These are phyloP conservation scores for Colletotrichum cuscutae DNA, from an alignment of 2,329 filamentous ascomycete genomes.

Conservation along the genomic window DNA sequence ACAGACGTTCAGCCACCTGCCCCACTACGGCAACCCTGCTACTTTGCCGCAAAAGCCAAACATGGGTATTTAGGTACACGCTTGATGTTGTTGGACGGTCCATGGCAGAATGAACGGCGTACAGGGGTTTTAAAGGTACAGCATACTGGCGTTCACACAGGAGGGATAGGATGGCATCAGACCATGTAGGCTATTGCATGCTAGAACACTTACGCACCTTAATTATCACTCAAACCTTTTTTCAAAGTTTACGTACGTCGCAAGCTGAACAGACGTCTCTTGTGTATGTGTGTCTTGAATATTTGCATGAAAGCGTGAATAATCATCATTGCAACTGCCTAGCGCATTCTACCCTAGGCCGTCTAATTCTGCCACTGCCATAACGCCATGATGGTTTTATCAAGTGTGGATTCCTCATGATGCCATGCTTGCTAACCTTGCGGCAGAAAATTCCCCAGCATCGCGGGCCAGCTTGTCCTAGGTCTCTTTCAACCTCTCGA, in stretches of 20 bases:
- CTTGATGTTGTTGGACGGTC: conserved; percentile 25
- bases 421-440: conserved; percentile 35
- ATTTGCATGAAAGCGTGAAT: conserved; percentile 35
- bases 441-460: conserved; percentile 30
- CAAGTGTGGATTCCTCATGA: conserved; percentile 34
- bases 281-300: neutral
- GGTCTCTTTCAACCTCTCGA: conserved; percentile 13
- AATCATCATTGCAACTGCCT: conserved; percentile 35
- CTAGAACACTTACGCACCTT: conserved; percentile 34
- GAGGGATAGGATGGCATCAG: conserved; percentile 32
- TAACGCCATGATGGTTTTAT: conserved; percentile 37
- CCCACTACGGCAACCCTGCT: conserved; percentile 69
- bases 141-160: conserved; percentile 33
- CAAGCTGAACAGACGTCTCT: neutral
- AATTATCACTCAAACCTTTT: conserved; percentile 31
- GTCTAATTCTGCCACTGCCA: conserved; percentile 37
- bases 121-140: conserved; percentile 27
- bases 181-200: conserved; percentile 35
- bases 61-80: conserved; percentile 43
- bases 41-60: conserved; percentile 69
- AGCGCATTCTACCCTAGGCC: conserved; percentile 34
- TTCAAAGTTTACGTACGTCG: neutral
- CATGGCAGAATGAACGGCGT: conserved; percentile 32
- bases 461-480: neutral
- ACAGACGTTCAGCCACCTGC: conserved; percentile 63